Evolutionary conservation across 129 eudicot genomes (phyloP), one percentile per base, ranked within the genome.

Genomic region (Scalesia atractyloides): DNA sequence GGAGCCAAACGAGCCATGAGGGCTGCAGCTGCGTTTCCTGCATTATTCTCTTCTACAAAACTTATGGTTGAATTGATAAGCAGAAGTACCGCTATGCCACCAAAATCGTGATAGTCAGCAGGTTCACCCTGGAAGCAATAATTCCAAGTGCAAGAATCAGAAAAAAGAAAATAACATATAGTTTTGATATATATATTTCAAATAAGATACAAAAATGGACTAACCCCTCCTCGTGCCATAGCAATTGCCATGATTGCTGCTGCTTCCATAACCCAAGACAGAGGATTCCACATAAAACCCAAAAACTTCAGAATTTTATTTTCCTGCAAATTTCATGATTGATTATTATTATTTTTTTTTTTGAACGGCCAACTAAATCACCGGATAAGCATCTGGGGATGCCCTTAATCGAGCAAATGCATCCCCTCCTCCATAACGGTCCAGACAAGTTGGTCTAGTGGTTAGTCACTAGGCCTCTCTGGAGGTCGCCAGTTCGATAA

Each of bases 1-100:
- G 88, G 88, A 62, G 88, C 88, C 80, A 84, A 73, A 58, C 88
- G 80, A 30, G 88, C 88, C 88, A 84, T 84, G 76, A 84, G 82
- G 52, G 88, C 88, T 39, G 88, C 79, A 71, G 88, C 88, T 76
- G 88, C 88, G 15, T 84, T 84, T 15, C 88, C 88, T 13, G 88
- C 88, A 33, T 80, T 84, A 76, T 84, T 84, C 78, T 84, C 88
- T 62, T 84, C 88, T 20, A 84, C 78, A 39, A 84, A 84, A 84
- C 88, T 80, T 62, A 84, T 84, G 64, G 85, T 80, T 73, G 88
- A 84, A 65, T 84, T 84, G 30, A 84, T 78, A 68, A 84, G 24
- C 66, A 84, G 85, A 62, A 84, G 79, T 43, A 77, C 36, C 57
- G 76, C 7, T 50, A 84, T 84, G 33, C 88, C 88, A 48, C 74